Percentiles rank a stretch among this genome's conserved stretches.
phyloP scores from a whole-genome alignment of 768 basidiomycete genomes.

The Tephrocybe sp. region DNA sequence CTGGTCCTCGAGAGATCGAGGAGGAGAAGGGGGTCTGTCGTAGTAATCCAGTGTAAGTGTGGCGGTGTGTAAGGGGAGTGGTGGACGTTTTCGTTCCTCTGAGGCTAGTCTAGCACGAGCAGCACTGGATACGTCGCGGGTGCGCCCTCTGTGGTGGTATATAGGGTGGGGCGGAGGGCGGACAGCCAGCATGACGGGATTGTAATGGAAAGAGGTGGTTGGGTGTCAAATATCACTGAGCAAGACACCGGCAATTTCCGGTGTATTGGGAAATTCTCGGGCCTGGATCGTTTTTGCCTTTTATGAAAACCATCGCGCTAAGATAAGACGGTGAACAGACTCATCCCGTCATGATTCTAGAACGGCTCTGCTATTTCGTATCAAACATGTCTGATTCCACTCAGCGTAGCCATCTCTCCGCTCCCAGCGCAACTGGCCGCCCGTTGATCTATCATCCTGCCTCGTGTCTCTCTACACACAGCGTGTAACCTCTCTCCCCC shows the following conservation, averaged over 20 bases:
- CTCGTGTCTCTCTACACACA: no score
- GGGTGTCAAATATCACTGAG: constrained; percentile 13
- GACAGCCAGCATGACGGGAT: constrained; percentile 15
- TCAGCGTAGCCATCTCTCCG: no score
- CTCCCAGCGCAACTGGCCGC: no score
- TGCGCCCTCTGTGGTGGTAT: constrained; percentile 21
- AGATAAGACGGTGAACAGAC: no score
- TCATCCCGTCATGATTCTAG: no score
- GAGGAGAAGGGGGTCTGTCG: constrained; percentile 41
- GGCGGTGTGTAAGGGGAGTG: constrained; percentile 20
- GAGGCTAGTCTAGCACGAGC: constrained; percentile 42
- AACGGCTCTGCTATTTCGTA: no score
- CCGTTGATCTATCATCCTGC: no score
- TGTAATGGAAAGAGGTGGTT: constrained; percentile 4
- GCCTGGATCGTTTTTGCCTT: no score
- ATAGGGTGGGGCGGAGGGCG: constrained; percentile 12
- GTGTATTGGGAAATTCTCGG: no score
- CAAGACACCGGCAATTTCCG: constrained; percentile 8
- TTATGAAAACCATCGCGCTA: no score
- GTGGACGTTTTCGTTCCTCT: constrained; percentile 31
- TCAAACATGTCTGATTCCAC: no score
- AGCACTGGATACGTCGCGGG: constrained; percentile 33
- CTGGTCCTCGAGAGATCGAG: constrained; percentile 56
- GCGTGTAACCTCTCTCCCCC: no score
- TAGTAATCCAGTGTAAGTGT: constrained; percentile 39